Evolutionary conservation across 2,329 filamentous ascomycete genomes (phyloP).

Genomic region (Aspergillus versicolor): DNA sequence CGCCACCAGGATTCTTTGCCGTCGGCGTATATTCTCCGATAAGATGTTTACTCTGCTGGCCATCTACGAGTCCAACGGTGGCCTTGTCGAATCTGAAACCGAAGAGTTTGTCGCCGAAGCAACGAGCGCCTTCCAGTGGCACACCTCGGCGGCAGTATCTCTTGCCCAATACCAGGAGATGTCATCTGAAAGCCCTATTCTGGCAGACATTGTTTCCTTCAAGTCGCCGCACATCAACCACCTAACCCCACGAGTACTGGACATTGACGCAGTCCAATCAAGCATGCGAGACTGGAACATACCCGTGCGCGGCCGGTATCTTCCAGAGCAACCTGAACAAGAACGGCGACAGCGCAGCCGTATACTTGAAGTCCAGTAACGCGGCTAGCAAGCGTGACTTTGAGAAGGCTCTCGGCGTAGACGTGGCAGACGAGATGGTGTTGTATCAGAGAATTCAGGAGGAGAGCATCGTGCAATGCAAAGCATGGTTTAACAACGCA

Average conservation of each 20-base stretch:
- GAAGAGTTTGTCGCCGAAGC: slow-evolving; percentile 45
- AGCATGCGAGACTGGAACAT: slow-evolving; percentile 45
- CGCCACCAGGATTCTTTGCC: background rate
- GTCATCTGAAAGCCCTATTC: slow-evolving; percentile 46
- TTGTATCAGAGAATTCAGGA: background rate
- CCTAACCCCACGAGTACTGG: slow-evolving; percentile 52
- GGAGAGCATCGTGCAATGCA: background rate
- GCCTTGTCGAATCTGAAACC: slow-evolving; percentile 14
- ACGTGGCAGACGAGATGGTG: background rate
- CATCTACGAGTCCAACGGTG: background rate
- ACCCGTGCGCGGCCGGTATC: slow-evolving; percentile 51
- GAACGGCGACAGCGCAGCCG: background rate
- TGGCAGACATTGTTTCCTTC: slow-evolving; percentile 50
- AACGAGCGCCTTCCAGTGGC: slow-evolving; percentile 52
- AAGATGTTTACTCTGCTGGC: slow-evolving; percentile 32
- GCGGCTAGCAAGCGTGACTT: background rate
- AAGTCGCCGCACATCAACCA: slow-evolving; percentile 54
- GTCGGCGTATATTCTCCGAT: slow-evolving; percentile 25
- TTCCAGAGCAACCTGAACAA: slow-evolving; percentile 46
- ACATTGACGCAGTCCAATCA: slow-evolving; percentile 48
- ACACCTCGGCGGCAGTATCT: slow-evolving; percentile 40
- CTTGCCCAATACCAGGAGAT: slow-evolving; percentile 45
- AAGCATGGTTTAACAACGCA: no score
- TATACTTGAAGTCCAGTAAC: background rate
- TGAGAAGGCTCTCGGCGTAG: background rate